Conservation (phyloP, 108 stramenopile genomes). For the Pelagomonas calceolata region DNA sequence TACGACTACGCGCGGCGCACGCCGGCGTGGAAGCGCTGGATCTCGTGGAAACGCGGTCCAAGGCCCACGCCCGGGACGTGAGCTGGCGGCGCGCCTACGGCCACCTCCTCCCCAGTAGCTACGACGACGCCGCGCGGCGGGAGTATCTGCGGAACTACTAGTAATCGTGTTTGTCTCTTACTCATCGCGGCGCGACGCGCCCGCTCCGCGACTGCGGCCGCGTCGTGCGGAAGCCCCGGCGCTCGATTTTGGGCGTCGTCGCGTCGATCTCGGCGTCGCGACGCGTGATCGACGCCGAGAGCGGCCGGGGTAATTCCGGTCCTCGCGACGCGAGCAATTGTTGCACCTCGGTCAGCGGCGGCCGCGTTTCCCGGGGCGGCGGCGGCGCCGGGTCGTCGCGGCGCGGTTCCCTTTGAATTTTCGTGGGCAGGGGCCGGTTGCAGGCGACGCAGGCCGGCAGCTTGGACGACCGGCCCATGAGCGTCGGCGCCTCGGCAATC, state of each 20-base stretch:
- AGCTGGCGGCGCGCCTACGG: not conserved
- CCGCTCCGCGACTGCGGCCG: no score
- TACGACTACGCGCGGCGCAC: not conserved
- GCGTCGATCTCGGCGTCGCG: no score
- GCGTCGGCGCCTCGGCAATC: not conserved
- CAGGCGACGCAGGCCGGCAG: not conserved
- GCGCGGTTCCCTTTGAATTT: not conserved
- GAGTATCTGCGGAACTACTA: not conserved
- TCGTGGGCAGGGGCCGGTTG: not conserved
- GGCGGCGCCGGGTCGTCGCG: no score
- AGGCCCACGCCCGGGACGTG: not conserved
- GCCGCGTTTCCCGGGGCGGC: no score
- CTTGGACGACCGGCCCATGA: not conserved
- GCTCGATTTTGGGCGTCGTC: no score
- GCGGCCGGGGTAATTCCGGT: no score
- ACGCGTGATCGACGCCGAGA: no score
- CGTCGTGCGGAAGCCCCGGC: no score
- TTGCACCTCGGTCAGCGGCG: no score
- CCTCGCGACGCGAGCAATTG: no score
- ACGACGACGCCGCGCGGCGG: not conserved
- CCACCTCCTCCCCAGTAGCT: not conserved
- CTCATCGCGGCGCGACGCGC: no score
- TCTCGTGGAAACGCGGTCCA: not conserved
- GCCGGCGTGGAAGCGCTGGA: not conserved
- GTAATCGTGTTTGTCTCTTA: not conserved